Percentiles rank a stretch among this genome's conserved stretches.
Conservation (phyloP, 257 asterid species). For the Plantago ovata region DNA sequence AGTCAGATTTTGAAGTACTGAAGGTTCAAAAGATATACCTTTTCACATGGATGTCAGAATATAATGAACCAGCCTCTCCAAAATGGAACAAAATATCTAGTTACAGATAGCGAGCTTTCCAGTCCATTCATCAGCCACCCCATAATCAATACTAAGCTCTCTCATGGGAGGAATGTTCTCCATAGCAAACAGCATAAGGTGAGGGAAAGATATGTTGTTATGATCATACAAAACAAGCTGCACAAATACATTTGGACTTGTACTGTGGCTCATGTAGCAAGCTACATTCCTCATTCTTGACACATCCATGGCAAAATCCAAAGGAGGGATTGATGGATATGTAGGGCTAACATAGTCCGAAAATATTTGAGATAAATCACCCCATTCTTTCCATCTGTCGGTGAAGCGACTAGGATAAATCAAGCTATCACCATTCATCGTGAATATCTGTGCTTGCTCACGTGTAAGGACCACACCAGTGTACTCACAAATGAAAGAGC, state of each 20-base stretch:
- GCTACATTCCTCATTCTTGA: conserved; percentile 54
- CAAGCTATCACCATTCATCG: conserved; percentile 74
- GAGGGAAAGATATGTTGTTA: conserved; percentile 60
- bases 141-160: conserved; percentile 78
- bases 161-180: conserved; percentile 80
- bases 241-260: conserved; percentile 54
- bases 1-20: too few species aligned
- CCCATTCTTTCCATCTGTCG: conserved; percentile 50
- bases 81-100: too few species aligned
- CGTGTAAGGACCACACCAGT: conserved; percentile 70
- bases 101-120: conserved; percentile 45
- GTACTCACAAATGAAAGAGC: conserved; percentile 68
- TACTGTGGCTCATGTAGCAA: conserved; percentile 52
- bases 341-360: conserved; percentile 40
- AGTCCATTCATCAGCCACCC: conserved; percentile 50
- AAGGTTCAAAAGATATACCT: too few species aligned
- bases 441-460: conserved; percentile 55
- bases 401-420: conserved; percentile 59
- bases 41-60: too few species aligned
- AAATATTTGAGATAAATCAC: conserved; percentile 44
- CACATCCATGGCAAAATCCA: conserved; percentile 59
- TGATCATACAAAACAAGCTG: conserved; percentile 71
- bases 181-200: conserved; percentile 75
- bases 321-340: conserved; percentile 41
- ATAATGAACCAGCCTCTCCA: too few species aligned